A percentile compares a stretch with the other conserved stretches of the same genome.
Conservation (phyloP, 208 protist genomes). For the Leishmania tarentolae region DNA sequence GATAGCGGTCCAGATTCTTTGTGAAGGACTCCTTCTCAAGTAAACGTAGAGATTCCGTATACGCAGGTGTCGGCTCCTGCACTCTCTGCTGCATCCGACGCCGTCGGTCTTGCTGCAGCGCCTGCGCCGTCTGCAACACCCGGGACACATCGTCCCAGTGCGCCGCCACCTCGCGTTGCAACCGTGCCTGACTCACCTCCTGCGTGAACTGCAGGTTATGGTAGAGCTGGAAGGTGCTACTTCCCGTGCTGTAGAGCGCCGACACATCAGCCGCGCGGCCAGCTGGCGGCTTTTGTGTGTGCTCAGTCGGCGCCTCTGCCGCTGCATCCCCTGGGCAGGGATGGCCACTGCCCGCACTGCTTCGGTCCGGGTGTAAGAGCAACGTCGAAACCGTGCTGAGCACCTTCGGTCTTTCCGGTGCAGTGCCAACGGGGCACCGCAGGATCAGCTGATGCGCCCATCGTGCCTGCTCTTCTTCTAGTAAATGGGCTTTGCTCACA, state of each 20-base stretch:
- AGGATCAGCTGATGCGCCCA: slow-evolving; percentile 23
- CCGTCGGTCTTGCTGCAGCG: slow-evolving; percentile 49
- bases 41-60: slow-evolving; percentile 50
- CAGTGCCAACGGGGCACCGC: neutral
- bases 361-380: neutral
- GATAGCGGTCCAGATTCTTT: slow-evolving; percentile 46
- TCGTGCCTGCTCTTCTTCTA: slow-evolving; percentile 26
- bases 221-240: slow-evolving; percentile 37
- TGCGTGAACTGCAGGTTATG: slow-evolving; percentile 57
- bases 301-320: neutral
- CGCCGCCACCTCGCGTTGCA: slow-evolving; percentile 46
- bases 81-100: slow-evolving; percentile 42
- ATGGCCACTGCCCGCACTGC: neutral
- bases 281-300: neutral
- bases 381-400: neutral
- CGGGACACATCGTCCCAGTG: slow-evolving; percentile 70
- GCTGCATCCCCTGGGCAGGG: neutral
- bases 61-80: slow-evolving; percentile 37
- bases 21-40: slow-evolving; percentile 48
- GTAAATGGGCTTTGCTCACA: neutral
- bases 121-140: slow-evolving; percentile 64
- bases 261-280: neutral
- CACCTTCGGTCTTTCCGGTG: neutral
- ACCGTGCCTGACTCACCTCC: slow-evolving; percentile 36
- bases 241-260: neutral